phyloP scores from a whole-genome alignment of 257 asterid genomes.

The Solanum tarapatanum region DNA sequence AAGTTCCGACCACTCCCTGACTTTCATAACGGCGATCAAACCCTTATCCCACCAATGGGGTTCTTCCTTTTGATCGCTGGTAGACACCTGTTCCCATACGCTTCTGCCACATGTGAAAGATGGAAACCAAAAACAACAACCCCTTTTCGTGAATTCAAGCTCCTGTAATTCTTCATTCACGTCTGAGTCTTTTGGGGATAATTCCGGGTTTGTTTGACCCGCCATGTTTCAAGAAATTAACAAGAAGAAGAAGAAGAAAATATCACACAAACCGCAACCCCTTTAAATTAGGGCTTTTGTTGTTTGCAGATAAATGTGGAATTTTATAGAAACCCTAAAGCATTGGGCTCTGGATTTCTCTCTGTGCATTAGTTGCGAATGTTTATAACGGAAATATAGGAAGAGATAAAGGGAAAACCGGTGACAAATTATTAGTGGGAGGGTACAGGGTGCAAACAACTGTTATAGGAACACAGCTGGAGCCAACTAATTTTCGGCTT shows the following conservation, averaged over 20 bases:
- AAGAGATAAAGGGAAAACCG: conserved; percentile 5
- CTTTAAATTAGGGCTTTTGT: neutral
- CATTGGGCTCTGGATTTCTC: neutral
- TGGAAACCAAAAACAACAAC: conserved; percentile 52
- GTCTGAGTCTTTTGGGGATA: conserved; percentile 7
- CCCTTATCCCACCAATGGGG: conserved; percentile 38
- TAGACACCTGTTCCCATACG: conserved; percentile 51
- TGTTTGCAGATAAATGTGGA: neutral
- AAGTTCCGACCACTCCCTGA: conserved; percentile 74
- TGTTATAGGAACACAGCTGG: neutral
- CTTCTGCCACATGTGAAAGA: conserved; percentile 29
- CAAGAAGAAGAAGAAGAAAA: neutral
- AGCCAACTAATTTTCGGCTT: neutral
- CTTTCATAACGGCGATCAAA: conserved; percentile 33
- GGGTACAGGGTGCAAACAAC: neutral
- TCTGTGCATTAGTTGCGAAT: neutral
- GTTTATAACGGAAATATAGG: neutral
- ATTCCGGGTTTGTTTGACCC: conserved; percentile 15
- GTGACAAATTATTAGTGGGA: neutral
- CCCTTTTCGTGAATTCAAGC: conserved; percentile 22
- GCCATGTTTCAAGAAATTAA: conserved; percentile 14
- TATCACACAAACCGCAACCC: conserved; percentile 7
- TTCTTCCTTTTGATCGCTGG: conserved; percentile 30
- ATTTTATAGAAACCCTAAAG: neutral
- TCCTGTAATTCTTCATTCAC: conserved; percentile 25